Base-by-base conservation (phyloP, 306 rosid species). In the Quercus wislizeni region DNA sequence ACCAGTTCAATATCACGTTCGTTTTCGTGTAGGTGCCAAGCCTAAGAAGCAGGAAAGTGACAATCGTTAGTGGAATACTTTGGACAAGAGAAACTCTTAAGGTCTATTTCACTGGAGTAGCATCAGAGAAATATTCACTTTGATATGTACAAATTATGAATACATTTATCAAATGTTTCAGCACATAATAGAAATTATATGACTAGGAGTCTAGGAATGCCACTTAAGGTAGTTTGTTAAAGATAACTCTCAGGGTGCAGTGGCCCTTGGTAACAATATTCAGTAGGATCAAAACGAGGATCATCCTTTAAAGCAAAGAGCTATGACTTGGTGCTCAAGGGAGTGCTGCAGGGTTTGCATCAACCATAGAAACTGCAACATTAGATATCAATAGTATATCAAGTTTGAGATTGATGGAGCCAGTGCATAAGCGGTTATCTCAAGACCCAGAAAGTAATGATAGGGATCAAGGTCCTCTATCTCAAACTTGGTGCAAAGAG, bases 1-100 rank as follows among this genome's bases (percentile, higher is more conserved):
- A 76, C 86, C 58, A 92, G 78, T 62, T 84, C 90, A 1, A 71
- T 31, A 80, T 78, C 79, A 43, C 69, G 3, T 68, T 83, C 86
- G 25, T 77, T 81, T 77, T 89, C 94, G 55, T 86, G 90, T 75
- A 92, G 86, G 10, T 87, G 73, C 97, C 94, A 90, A 55, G 92
- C 95, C 95, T 92, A 74, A 33, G 54, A 61, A 74, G 51, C 49
- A 67, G 2, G 4, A 8, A 67, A 33, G 38, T 33, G 51, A 19
- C 51, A 33, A 33, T 2, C 17, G 9, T 31, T 11, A 21, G 65
- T 23, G 30, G 6, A 20, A 8, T 59, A 59, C 30, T 11, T 59
- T 59, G 10, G 31, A 25, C 17, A 58, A 4, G 5, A 23, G 31
- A 59, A 59, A 59, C 25, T 20, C 65, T 23, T 23, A 0, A 1